Base-by-base conservation (phyloP, 2,329 filamentous ascomycete genomes). In the Ploettnerulaceae sp. region DNA sequence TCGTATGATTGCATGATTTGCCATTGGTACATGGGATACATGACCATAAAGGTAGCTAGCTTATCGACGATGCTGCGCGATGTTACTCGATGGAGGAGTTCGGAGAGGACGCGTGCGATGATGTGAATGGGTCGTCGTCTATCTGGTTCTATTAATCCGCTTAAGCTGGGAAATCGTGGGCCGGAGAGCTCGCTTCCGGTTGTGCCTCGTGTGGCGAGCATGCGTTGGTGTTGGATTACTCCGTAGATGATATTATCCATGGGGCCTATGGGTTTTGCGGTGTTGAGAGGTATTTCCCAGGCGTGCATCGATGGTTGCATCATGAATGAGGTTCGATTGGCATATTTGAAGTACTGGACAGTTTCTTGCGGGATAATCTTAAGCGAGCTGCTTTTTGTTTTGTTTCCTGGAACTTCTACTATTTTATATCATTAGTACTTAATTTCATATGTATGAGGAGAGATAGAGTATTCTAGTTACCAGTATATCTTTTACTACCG, bases 1-100 rank as follows among this genome's bases (percentile, higher is more conserved):
- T 42, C 39, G 18, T 42, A 42, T 11, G 28, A 25, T 5, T 33
- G 28, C 22, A 25, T 17, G 9, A 42, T 42, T 42, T 42, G 39
- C 39, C 39, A 42, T 14, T 42, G 39, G n/a, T 42, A 42, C 5
- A 42, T 7, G 15, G 39, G 39, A 24, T 42, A 42, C 39, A 42
- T 34, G 15, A 42, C 39, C 11, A 42, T 14, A 8, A 42, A 18
- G 7, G 39, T 29, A 9, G 18, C 29, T 5, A 42, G 18, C 11
- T 42, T 42, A 5, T 42, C 39, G 7, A 42, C 22, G 15, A 42
- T 24, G 9, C 18, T 33, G 6, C 39, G 39, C 12, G 22, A 42
- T 12, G 39, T 42, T n/a, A 42, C 17, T 17, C 31, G 12, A 11
- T 25, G 25, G 7, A 42, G 39, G 3, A 42, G n/a, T 12, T 42